These are phyloP conservation scores for Ustilago nuda DNA, from an alignment of 1,284 basidiomycete species.

Conservation along the genomic window DNA sequence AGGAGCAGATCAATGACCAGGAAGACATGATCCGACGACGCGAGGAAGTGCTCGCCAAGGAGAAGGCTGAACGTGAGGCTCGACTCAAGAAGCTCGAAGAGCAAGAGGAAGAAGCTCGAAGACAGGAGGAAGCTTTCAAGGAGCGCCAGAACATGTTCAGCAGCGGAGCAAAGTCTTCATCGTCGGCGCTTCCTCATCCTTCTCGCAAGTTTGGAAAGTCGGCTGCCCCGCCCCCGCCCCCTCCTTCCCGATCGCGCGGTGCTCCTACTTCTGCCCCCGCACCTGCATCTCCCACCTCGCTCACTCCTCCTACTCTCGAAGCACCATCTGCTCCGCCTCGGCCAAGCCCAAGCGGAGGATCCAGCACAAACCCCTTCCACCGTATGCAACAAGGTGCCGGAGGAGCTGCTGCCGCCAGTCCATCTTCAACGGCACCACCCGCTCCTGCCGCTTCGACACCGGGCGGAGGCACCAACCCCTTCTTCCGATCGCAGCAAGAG, in stretches of 20 bases:
- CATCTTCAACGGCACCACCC: constrained; percentile 21
- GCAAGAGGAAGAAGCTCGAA: constrained; percentile 61
- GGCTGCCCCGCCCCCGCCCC: constrained; percentile 44
- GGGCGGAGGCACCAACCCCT: constrained; percentile 59
- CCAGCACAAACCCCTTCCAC: constrained; percentile 64
- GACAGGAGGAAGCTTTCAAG: constrained; percentile 63
- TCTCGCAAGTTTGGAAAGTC: constrained; percentile 45
- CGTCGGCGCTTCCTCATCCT: constrained; percentile 56
- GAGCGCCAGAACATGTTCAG: constrained; percentile 57
- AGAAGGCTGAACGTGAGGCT: constrained; percentile 61
- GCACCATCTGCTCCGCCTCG: constrained; percentile 34
- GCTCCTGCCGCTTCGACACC: constrained; percentile 30
- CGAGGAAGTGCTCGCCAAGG: constrained; percentile 63
- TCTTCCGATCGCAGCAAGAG: constrained; percentile 54
- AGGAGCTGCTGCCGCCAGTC: constrained; percentile 26
- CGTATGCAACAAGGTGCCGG: constrained; percentile 57
- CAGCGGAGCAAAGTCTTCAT: constrained; percentile 34
- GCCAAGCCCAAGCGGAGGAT: constrained; percentile 31
- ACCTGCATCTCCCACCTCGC: constrained; percentile 40
- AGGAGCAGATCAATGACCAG: constrained; percentile 56
- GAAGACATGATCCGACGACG: constrained; percentile 63
- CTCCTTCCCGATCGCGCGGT: constrained; percentile 46
- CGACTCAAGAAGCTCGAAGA: constrained; percentile 61
- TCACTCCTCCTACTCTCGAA: constrained; percentile 22
- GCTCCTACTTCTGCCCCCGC: constrained; percentile 47